Conservation (phyloP, 1,284 basidiomycete genomes). For the Tilletiaria anomala region DNA sequence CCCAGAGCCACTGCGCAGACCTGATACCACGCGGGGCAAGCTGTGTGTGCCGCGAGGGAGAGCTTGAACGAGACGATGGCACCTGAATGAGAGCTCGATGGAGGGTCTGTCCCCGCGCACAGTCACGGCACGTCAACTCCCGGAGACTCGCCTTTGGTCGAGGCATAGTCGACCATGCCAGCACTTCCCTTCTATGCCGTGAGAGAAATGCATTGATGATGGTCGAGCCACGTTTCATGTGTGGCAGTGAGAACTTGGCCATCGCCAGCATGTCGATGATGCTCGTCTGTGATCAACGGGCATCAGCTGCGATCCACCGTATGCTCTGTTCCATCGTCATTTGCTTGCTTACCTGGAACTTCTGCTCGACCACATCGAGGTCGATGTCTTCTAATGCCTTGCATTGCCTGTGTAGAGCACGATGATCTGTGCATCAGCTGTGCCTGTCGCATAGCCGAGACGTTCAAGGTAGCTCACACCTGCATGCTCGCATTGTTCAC, state of each 20-base stretch:
- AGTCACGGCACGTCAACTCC: neutral
- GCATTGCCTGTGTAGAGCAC: conserved; percentile 31
- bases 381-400: conserved; percentile 25
- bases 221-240: conserved; percentile 50
- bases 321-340: no score
- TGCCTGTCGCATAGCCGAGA: no score
- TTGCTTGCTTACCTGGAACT: conserved; percentile 21
- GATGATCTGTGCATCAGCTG: no score
- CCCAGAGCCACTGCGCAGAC: conserved; percentile 49
- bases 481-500: conserved; percentile 57
- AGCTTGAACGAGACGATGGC: conserved; percentile 46
- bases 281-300: no score
- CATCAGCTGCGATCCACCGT: no score
- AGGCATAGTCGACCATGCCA: conserved; percentile 46
- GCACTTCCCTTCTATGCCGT: conserved; percentile 47
- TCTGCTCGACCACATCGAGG: conserved; percentile 15
- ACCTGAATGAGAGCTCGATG: conserved; percentile 7
- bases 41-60: conserved; percentile 47
- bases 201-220: conserved; percentile 56
- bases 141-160: conserved; percentile 48
- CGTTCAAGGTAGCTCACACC: no score
- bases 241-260: conserved; percentile 45
- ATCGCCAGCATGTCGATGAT: conserved; percentile 17
- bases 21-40: conserved; percentile 50
- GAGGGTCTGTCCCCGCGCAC: neutral